phyloP scores from a whole-genome alignment of 768 basidiomycete species.

The Suillus bovinus region DNA sequence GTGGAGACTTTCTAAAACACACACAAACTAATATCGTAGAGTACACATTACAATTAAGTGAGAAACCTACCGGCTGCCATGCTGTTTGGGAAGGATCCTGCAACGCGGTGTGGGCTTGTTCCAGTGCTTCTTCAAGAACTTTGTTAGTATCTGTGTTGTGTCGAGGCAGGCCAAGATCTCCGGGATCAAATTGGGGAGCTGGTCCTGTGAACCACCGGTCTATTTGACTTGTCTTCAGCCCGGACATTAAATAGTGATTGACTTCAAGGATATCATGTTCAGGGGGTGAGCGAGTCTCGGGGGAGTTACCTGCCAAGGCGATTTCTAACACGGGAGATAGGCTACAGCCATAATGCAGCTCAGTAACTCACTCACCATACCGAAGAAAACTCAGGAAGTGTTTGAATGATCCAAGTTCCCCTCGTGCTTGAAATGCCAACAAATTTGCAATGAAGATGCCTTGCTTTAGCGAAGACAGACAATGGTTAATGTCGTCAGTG shows the following conservation, averaged over 20 bases:
- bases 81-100: slow-evolving; percentile 46
- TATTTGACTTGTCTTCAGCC: slow-evolving; percentile 65
- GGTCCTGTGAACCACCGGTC: slow-evolving; percentile 82
- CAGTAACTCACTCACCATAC: slow-evolving; percentile 51
- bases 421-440: slow-evolving; percentile 66
- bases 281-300: slow-evolving; percentile 48
- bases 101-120: slow-evolving; percentile 49
- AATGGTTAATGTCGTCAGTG: slow-evolving; percentile 48
- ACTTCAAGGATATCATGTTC: slow-evolving; percentile 78
- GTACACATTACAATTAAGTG: slow-evolving; percentile 25
- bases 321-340: slow-evolving; percentile 40
- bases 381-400: slow-evolving; percentile 80
- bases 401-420: slow-evolving; percentile 70
- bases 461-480: slow-evolving; percentile 52
- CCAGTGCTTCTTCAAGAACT: slow-evolving; percentile 39
- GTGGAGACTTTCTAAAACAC: slow-evolving; percentile 45
- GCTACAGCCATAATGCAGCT: slow-evolving; percentile 11
- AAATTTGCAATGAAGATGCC: slow-evolving; percentile 67
- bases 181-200: slow-evolving; percentile 33
- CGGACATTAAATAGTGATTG: slow-evolving; percentile 74
- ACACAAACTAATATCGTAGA: slow-evolving; percentile 28
- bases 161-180: slow-evolving; percentile 29
- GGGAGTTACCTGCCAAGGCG: slow-evolving; percentile 49
- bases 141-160: slow-evolving; percentile 21
- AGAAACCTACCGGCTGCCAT: slow-evolving; percentile 53